Base-by-base conservation (phyloP, 1,284 basidiomycete species). In the Trametes sp. region DNA sequence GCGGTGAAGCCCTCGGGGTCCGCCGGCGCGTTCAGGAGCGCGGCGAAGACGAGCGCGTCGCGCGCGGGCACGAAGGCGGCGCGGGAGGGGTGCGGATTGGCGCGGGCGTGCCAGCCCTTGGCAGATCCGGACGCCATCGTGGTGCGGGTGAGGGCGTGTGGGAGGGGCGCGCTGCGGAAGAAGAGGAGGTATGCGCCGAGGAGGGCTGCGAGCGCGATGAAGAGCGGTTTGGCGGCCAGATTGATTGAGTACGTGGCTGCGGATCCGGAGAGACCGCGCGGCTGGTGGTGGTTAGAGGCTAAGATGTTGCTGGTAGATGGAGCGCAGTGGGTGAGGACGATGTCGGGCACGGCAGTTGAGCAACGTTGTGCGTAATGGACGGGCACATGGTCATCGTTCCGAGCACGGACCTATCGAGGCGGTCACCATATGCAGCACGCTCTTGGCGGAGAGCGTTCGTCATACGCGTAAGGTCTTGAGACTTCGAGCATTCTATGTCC, bases 1-100 rank as follows among this genome's bases (percentile, higher is more conserved):
- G 82, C 71, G 0, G 79, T 80, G 69, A 84, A 81, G 35, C 79
- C 81, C 51, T 81, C 75, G 9, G 72, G 74, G 48, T 80, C 77
- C 2, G 75, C 76, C 13, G 72, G 80, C 1, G 77, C 73, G 67
- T 80, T 81, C 31, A 75, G 73, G 14, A 82, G 74, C 31, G 78
- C 77, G 6, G 74, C 76, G 46, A 82, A 74, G 35, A 71, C 67
- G 46, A 83, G 74, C 1, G 68, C 64, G 10, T 72, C 71, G 54
- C 72, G 73, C 7, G 74, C 65, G 24, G 80, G 81, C 6, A 62
- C 68, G 70, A 78, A 82, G 6, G 67, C 54, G 23, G 71, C 59
- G 7, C 77, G 74, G 31, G 74, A 61, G 5, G 79, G 76, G 55
- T 76, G 70, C 2, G 74, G 72, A 3, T 57, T 65, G 4, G 79